Percentiles rank a stretch among this genome's conserved stretches.
phyloP scores from a whole-genome alignment of 2,329 filamentous ascomycete species.

The Cordyceps fumosorosea region DNA sequence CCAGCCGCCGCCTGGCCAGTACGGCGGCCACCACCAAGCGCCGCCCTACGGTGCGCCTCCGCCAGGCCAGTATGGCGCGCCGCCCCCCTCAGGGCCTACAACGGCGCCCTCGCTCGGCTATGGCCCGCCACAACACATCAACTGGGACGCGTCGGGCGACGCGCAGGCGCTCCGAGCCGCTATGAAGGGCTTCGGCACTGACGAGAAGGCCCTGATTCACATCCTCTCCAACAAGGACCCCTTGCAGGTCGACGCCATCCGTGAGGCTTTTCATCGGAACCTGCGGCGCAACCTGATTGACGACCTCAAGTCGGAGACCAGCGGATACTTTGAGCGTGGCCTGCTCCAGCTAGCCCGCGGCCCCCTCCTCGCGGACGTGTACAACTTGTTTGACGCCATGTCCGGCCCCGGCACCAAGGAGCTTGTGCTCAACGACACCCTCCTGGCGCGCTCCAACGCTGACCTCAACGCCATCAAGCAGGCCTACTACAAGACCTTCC shows the following conservation, averaged over 20 bases:
- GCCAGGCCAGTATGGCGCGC: slow-evolving; percentile 34
- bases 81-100: slow-evolving; percentile 38
- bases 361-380: slow-evolving; percentile 70
- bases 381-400: slow-evolving; percentile 64
- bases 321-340: slow-evolving; percentile 66
- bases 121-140: slow-evolving; percentile 60
- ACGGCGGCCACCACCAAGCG: slow-evolving; percentile 17
- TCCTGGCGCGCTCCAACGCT: slow-evolving; percentile 77
- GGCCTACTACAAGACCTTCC: slow-evolving; percentile 64
- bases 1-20: slow-evolving; percentile 22
- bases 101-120: slow-evolving; percentile 70
- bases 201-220: slow-evolving; percentile 70
- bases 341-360: slow-evolving; percentile 71
- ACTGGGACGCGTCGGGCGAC: slow-evolving; percentile 61
- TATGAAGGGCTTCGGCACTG: slow-evolving; percentile 91
- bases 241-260: slow-evolving; percentile 64
- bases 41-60: slow-evolving; percentile 20
- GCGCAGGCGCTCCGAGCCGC: slow-evolving; percentile 68
- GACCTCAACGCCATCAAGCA: slow-evolving; percentile 82
- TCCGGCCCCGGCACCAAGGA: slow-evolving; percentile 82
- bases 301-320: slow-evolving; percentile 73
- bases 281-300: slow-evolving; percentile 63
- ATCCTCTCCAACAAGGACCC: slow-evolving; percentile 69
- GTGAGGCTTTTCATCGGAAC: slow-evolving; percentile 57
- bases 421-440: slow-evolving; percentile 73